Conservation (phyloP, 2,329 filamentous ascomycete species). For the Cercospora beticola region DNA sequence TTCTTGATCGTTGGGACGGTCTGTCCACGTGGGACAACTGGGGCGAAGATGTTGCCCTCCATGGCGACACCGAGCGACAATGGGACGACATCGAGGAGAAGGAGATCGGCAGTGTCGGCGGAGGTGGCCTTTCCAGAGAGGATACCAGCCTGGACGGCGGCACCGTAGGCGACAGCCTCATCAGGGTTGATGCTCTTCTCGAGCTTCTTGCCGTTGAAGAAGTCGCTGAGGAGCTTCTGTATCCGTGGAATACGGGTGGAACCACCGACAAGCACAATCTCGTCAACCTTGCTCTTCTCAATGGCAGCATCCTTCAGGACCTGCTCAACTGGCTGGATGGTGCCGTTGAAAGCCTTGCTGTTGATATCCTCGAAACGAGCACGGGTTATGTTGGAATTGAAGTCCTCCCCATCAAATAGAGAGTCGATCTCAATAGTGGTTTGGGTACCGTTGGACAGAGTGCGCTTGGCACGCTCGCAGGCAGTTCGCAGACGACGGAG, state of each 20-base stretch:
- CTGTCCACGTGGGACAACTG: slow-evolving; percentile 69
- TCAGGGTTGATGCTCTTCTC: slow-evolving; percentile 99
- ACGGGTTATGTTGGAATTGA: slow-evolving; percentile 95
- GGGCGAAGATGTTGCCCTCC: slow-evolving; percentile 99
- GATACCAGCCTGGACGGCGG: slow-evolving; percentile 97
- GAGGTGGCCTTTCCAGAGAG: slow-evolving; percentile 97
- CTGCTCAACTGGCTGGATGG: slow-evolving; percentile 91
- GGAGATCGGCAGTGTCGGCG: slow-evolving; percentile 88
- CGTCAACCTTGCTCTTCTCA: slow-evolving; percentile 89
- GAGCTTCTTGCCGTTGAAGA: slow-evolving; percentile 99
- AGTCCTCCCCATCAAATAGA: slow-evolving; percentile 96
- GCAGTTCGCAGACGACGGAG: slow-evolving; percentile 94
- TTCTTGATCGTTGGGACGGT: slow-evolving; percentile 33
- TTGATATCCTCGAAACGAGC: slow-evolving; percentile 99
- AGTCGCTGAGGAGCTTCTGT: slow-evolving; percentile 98
- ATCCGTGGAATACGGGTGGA: slow-evolving; percentile 98
- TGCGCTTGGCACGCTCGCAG: slow-evolving; percentile 99
- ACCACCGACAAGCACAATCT: slow-evolving; percentile 98
- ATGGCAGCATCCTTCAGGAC: slow-evolving; percentile 90
- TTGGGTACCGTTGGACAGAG: slow-evolving; percentile 93
- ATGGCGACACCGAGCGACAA: slow-evolving; percentile 98
- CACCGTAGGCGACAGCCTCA: slow-evolving; percentile 98
- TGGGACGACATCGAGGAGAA: slow-evolving; percentile 93
- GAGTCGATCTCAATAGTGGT: slow-evolving; percentile 99
- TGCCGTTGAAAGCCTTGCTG: slow-evolving; percentile 90